Conservation (phyloP, 805 yeast genomes). For the Candida koratica region DNA sequence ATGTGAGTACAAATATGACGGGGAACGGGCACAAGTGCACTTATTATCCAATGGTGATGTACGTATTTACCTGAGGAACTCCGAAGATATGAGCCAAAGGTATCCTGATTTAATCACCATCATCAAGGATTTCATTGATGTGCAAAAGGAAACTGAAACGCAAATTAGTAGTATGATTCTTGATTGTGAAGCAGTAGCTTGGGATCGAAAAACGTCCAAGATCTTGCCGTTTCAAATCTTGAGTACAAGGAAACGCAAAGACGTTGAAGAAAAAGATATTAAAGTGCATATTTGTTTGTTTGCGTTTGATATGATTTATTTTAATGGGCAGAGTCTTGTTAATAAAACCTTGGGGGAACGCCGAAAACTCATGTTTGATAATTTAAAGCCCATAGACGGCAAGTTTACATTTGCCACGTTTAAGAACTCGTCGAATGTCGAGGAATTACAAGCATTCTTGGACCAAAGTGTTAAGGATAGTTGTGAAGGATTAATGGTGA, state of each 20-base stretch:
- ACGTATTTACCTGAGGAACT: constrained; percentile 84
- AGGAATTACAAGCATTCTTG: constrained; percentile 75
- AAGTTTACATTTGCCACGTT: constrained; percentile 77
- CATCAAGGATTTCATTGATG: constrained; percentile 53
- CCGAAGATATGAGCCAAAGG: constrained; percentile 94
- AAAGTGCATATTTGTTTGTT: constrained; percentile 89
- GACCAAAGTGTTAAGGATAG: constrained; percentile 86
- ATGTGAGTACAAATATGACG: constrained; percentile 96
- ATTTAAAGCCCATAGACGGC: constrained; percentile 62
- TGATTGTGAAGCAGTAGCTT: constrained; percentile 97
- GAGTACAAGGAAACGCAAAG: constrained; percentile 91
- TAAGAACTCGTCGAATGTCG: constrained; percentile 63
- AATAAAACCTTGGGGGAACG: constrained; percentile 67
- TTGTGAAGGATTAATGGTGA: constrained; percentile 97
- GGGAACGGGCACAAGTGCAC: constrained; percentile 96
- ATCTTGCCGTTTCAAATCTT: constrained; percentile 91
- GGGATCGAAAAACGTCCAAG: constrained; percentile 75
- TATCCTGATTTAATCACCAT: constrained; percentile 85
- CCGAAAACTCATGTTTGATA: constrained; percentile 53
- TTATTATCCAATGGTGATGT: constrained; percentile 60
- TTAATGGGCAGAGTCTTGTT: constrained; percentile 69
- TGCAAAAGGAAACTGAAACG: constrained; percentile 26
- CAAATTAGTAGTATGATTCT: constrained; percentile 50
- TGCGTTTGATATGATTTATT: constrained; percentile 81
- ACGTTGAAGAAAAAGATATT: constrained; percentile 80